Percentiles rank a stretch among this genome's conserved stretches.
Evolutionary conservation across 805 yeast genomes (phyloP).

Genomic region (Myxozyma vanderwaltii): DNA sequence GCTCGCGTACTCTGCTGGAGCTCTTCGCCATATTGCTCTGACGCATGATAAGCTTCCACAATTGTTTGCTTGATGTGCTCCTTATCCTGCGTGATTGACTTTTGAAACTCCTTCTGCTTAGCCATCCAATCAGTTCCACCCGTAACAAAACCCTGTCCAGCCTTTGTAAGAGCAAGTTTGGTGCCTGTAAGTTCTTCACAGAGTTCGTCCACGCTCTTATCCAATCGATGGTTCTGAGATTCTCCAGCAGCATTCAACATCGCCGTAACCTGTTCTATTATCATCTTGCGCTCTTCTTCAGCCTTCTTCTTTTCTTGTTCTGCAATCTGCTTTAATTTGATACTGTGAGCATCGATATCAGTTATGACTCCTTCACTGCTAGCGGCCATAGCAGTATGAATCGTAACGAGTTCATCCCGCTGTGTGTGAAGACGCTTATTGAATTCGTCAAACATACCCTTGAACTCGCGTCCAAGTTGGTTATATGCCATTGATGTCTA

Average conservation of each 20-base stretch:
- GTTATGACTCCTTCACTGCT: constrained; percentile 19
- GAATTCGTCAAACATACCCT: constrained; percentile 33
- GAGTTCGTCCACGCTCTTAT: background rate
- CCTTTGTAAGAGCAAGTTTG: constrained; percentile 9
- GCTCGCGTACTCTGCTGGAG: constrained; percentile 25
- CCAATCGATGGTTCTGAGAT: constrained; percentile 23
- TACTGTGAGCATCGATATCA: constrained; percentile 8
- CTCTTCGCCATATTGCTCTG: constrained; percentile 26
- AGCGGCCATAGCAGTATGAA: constrained; percentile 24
- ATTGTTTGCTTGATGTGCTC: constrained; percentile 32
- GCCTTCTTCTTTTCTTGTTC: constrained; percentile 22
- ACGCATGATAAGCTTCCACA: constrained; percentile 24
- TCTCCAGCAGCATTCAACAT: constrained; percentile 7
- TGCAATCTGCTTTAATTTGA: background rate
- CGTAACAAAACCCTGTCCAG: constrained; percentile 24
- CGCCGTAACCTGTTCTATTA: constrained; percentile 23
- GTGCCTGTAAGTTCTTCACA: constrained; percentile 7
- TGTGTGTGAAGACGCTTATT: constrained; percentile 32
- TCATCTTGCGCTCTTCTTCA: constrained; percentile 17
- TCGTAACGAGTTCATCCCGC: constrained; percentile 29
- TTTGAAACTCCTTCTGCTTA: constrained; percentile 25
- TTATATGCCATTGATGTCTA: constrained; percentile 33
- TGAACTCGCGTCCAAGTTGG: constrained; percentile 35
- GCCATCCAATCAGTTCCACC: constrained; percentile 27
- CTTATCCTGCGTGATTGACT: constrained; percentile 17